Base-by-base conservation (phyloP, 1,284 basidiomycete genomes). In the Ganoderma resinaceum region DNA sequence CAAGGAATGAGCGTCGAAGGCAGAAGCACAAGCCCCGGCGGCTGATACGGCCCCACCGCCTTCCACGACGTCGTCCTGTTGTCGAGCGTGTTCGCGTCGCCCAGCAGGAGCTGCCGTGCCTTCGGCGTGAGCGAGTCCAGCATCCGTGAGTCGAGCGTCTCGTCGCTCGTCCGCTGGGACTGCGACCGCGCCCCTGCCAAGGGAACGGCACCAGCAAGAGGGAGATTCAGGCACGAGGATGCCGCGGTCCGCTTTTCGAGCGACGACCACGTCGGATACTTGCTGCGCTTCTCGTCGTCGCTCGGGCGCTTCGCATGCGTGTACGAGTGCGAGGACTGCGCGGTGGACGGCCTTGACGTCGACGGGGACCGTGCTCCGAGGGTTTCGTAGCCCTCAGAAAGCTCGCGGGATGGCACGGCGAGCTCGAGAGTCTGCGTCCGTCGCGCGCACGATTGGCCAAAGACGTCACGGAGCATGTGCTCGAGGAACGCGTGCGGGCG, bases 1-100 rank as follows among this genome's bases (percentile, higher is more conserved):
- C 90, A 81, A 1, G 89, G 86, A 58, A 92, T 82, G 75, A 90
- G 90, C 5, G 84, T 87, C 42, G 82, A 77, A 78, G 84, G 86
- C 43, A 90, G 77, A 40, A 91, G 75, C 12, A 81, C 62, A 26
- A 80, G 70, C 0, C 79, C 80, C 0, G 75, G 72, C 4, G 79
- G 78, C 68, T 80, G 79, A 61, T 78, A 79, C 4, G 75, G 76
- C 26, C 59, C 55, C 18, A 58, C 63, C 14, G 59, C 65, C 37
- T 70, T 70, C 31, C 71, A 67, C 14, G 66, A 62, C 38, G 53
- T 63, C 9, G 52, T 62, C 37, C 64, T 60, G 20, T 49, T 66
- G 43, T 53, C 53, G 11, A 37, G 59, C 20, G 62, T 57, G 29
- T 66, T 70, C 38, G 40, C 61, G 12, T 66, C 66, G n/a, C 75